Conservation (phyloP, 2,329 filamentous ascomycete genomes). For the Colletotrichum sidae region DNA sequence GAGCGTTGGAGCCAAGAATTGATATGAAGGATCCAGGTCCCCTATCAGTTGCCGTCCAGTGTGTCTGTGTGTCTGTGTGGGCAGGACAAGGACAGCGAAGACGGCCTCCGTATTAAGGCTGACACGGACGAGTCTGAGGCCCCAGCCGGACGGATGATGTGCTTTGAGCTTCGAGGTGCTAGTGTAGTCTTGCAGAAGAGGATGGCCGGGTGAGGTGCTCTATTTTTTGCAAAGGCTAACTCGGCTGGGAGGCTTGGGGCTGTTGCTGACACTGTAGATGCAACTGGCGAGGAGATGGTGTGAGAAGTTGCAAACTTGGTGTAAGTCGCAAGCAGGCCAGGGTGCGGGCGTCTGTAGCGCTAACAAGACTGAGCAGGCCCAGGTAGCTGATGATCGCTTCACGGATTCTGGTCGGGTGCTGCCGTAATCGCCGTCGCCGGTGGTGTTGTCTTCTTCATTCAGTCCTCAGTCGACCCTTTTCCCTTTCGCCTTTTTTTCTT, state of each 20-base stretch:
- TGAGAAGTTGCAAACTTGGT: constrained; percentile 20
- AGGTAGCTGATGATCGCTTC: neutral
- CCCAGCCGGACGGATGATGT: constrained; percentile 11
- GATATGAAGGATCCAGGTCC: neutral
- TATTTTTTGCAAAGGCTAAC: constrained; percentile 26
- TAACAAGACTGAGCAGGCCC: neutral
- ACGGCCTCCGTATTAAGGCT: neutral
- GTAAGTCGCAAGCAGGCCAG: constrained; percentile 23
- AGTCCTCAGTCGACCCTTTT: constrained; percentile 1
- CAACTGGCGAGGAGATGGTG: constrained; percentile 17
- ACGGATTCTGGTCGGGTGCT: constrained; percentile 4
- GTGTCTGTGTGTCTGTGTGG: no score
- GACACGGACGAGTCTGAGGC: constrained; percentile 15
- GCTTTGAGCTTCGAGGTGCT: constrained; percentile 5
- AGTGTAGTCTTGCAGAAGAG: constrained; percentile 19
- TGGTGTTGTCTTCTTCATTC: no score
- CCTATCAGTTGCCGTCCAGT: neutral
- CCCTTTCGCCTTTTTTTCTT: constrained; percentile 4
- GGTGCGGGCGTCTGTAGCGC: constrained; percentile 19
- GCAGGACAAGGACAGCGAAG: neutral
- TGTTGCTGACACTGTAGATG: constrained; percentile 5
- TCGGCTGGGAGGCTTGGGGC: constrained; percentile 18
- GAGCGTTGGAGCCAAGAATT: neutral
- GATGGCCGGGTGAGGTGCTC: constrained; percentile 22
- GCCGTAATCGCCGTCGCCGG: no score